Conservation (phyloP, 768 basidiomycete species). For the Porphyrellus cyaneotinctus region DNA sequence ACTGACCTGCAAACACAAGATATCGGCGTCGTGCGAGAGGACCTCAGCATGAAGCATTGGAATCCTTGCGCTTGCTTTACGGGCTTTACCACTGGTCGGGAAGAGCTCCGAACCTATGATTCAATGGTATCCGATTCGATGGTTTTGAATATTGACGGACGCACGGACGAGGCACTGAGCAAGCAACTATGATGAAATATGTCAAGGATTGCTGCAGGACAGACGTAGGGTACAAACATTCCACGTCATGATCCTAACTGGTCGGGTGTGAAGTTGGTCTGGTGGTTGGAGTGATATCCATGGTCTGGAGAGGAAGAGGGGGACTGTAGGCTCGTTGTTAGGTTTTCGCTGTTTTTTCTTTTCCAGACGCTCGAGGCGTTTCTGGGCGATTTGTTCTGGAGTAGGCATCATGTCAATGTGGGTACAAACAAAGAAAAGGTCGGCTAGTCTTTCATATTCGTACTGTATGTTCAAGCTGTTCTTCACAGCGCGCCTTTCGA, state of each 20-base stretch:
- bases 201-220: neutral
- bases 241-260: conserved; percentile 70
- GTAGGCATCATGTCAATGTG: conserved; percentile 36
- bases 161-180: conserved; percentile 78
- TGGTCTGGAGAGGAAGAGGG: conserved; percentile 21
- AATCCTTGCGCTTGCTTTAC: conserved; percentile 69
- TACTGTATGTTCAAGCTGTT: conserved; percentile 28
- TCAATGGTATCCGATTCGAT: neutral
- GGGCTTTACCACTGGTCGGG: conserved; percentile 72
- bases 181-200: conserved; percentile 48
- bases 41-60: conserved; percentile 77
- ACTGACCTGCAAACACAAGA: conserved; percentile 81
- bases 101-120: conserved; percentile 71
- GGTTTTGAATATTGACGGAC: conserved; percentile 30
- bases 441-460: no score
- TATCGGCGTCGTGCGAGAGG: conserved; percentile 66
- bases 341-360: conserved; percentile 32
- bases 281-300: conserved; percentile 34
- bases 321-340: neutral
- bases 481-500: conserved; percentile 18
- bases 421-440: no score
- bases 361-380: conserved; percentile 40
- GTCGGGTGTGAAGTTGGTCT: neutral
- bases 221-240: conserved; percentile 57
- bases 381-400: conserved; percentile 53